Conservation (phyloP, 2,329 filamentous ascomycete species). For the Stenocarpella maydis region DNA sequence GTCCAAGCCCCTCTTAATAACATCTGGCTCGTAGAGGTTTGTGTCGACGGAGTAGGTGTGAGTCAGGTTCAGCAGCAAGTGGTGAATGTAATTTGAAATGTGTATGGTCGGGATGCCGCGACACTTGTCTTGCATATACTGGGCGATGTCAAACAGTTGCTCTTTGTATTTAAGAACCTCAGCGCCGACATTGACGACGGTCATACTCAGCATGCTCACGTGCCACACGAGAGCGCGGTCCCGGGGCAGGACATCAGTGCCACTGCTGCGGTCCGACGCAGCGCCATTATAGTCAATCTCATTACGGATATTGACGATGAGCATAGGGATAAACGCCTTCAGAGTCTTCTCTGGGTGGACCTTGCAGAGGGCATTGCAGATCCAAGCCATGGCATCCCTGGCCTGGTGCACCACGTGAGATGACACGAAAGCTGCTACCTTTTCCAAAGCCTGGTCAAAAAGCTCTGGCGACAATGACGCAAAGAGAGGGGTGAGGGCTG, state of each 20-base stretch:
- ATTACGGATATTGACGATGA: constrained; percentile 90
- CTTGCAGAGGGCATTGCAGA: constrained; percentile 95
- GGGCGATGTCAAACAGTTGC: constrained; percentile 88
- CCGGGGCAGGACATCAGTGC: constrained; percentile 89
- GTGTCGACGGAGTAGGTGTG: constrained; percentile 94
- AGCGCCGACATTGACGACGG: constrained; percentile 92
- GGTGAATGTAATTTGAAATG: constrained; percentile 97
- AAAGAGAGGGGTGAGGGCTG: constrained; percentile 88
- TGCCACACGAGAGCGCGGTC: constrained; percentile 97
- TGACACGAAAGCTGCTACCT: constrained; percentile 89
- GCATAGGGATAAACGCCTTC: constrained; percentile 87
- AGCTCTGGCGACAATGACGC: constrained; percentile 91
- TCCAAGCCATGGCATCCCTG: constrained; percentile 97
- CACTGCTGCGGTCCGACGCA: constrained; percentile 91
- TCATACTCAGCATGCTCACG: constrained; percentile 93
- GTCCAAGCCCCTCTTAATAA: constrained; percentile 74
- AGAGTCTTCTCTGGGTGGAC: constrained; percentile 93
- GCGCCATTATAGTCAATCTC: constrained; percentile 98
- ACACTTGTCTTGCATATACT: constrained; percentile 97
- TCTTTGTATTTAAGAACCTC: constrained; percentile 89
- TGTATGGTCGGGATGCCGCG: constrained; percentile 93
- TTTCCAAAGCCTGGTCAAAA: constrained; percentile 90
- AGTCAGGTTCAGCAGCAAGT: constrained; percentile 91
- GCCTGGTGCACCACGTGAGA: constrained; percentile 97
- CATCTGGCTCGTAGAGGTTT: constrained; percentile 82